Base-by-base conservation (phyloP, 23 red algal species). In the Gracilaria vermiculophylla region DNA sequence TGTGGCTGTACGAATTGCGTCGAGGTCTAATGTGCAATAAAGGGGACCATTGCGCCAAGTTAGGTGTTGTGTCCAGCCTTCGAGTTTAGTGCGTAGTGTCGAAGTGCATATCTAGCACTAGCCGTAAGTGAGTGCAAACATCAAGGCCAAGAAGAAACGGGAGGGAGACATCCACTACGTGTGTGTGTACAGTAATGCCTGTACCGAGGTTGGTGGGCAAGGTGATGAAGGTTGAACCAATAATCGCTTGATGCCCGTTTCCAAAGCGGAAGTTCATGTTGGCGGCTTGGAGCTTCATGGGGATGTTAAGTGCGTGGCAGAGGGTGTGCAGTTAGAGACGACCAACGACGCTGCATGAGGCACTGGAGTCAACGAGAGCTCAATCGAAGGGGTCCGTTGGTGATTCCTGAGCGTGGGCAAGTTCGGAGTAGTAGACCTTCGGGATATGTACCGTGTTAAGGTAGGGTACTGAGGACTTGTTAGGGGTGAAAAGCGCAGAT, bases 91-190 rank as follows among this genome's bases (percentile, higher is more conserved):
- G 0, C 32, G 33, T 9, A 74, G 21, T 14, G 55, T 57, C 25
- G 42, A n/a, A 0, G n/a, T 67, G 4, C 2, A 66, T 86, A 44
- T 85, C 62, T 34, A 64, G 53, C 20, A 71, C 55, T 3, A 86
- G 20, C 9, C 39, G 67, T 17, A 31, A 31, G 27, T 64, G 28
- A 12, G 29, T 14, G 17, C 60, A 31, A 17, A 64, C 42, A 16
- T 86, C 51, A 45, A 74, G 82, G 25, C 82, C 62, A 35, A 86
- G 47, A 19, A 86, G 62, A 2, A 86, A 53, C 19, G 64, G 62
- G 44, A 86, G 11, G 13, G 29, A n/a, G 28, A 40, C 50, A 3
- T 52, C 9, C 10, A 86, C 61, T 2, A 74, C 25, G 23, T 48
- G 17, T 5, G 70, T 48, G 2, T 34, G 36, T 3, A 53, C 9